Evolutionary conservation across 1,284 basidiomycete species (phyloP).

Genomic region (Fomitopsis pinicola): DNA sequence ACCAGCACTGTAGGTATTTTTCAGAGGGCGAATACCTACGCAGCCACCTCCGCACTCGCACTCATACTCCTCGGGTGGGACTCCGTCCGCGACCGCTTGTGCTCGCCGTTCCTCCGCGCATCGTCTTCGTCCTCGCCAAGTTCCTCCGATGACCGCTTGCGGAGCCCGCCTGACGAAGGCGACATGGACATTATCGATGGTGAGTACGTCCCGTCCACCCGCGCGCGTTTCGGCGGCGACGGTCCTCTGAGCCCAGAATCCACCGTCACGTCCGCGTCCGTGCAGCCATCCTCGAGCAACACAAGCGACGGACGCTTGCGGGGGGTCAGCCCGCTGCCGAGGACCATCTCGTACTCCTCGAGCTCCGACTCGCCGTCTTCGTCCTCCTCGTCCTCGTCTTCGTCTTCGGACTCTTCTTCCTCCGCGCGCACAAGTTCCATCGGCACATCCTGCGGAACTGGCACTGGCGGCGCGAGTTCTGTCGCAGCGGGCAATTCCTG

Average conservation of each 20-base stretch:
- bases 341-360: conserved; percentile 7
- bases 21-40: neutral
- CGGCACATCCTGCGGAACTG: conserved; percentile 15
- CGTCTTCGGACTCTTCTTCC: conserved; percentile 3
- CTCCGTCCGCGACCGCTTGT: conserved; percentile 8
- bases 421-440: conserved; percentile 1
- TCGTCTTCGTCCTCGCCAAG: conserved; percentile 19
- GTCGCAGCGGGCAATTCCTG: conserved; percentile 17
- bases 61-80: neutral
- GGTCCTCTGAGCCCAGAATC: conserved; percentile 8
- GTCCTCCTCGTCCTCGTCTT: conserved; percentile 15
- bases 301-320: conserved; percentile 20
- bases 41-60: neutral
- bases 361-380: conserved; percentile 20
- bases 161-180: conserved; percentile 14
- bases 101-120: conserved; percentile 11
- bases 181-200: conserved; percentile 8
- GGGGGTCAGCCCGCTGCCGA: conserved; percentile 7
- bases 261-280: conserved; percentile 7
- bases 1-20: neutral
- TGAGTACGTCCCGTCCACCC: conserved; percentile 24
- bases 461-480: conserved; percentile 11
- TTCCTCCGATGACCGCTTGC: conserved; percentile 30
- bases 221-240: conserved; percentile 31
- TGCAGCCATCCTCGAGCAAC: conserved; percentile 13